Evolutionary conservation across 2,329 filamentous ascomycete genomes (phyloP), one percentile per base, ranked within the genome.

Genomic region (Phialophora tarda): DNA sequence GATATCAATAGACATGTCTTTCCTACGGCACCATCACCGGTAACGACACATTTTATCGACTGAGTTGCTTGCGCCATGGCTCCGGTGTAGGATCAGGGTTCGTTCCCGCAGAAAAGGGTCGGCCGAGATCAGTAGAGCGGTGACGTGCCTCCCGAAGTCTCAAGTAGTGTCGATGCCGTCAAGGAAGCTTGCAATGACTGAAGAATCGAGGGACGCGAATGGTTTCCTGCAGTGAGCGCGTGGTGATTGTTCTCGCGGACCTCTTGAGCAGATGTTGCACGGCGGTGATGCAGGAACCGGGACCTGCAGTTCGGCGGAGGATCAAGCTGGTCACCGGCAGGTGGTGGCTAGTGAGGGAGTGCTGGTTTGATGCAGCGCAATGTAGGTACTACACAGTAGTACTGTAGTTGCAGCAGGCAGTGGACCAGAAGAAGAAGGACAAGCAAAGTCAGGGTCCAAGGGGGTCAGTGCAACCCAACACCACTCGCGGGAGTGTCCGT

Each of bases 1-100:
- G 94, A 98, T 79, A 99, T 99, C 75, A 99, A 89, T 67, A 99
- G 89, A 85, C 95, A 99, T 85, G 95, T 99, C 94, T 99, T 99
- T 82, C 95, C 95, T 75, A 99, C 95, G 78, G 95, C 95, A 91
- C 95, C 95, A 81, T 99, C 95, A 83, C 95, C 95, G 71, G 95
- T 98, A 78, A 99, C 95, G 78, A 99, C 95, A 81, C 95, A 99
- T 93, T 97, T 73, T 66, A 73, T 69, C 8, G 71, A 73, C 56
- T 73, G 70, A 30, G 71, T 73, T 47, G 64, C 69, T 62, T 69
- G 68, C 56, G 68, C 68, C 68, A 69, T 69, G 26, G 30, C 59
- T 47, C 30, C 21, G 48, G 21, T 12, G 44, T 30, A 21, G 38
- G 28, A 17, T 59, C 38, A 50, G 12, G 21, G 11, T 12, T 23